Conservation (phyloP, 2,329 filamentous ascomycete species). For the Lasiodiplodia hormozganensis region DNA sequence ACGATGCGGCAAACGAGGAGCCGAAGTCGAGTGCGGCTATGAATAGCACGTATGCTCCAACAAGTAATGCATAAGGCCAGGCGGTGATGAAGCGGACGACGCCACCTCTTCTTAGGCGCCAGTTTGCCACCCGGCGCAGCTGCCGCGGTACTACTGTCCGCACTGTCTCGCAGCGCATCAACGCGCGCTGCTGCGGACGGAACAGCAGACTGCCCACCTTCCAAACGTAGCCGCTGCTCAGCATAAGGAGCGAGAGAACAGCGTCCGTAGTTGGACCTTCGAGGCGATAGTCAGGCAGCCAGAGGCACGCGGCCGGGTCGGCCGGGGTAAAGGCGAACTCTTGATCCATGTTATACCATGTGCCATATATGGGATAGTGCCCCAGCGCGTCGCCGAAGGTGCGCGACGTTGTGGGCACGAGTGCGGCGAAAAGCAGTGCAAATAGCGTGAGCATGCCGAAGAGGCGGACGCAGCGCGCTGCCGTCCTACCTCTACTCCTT, state of each 20-base stretch:
- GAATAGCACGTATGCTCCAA: neutral
- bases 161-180: neutral
- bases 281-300: neutral
- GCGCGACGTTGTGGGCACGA: neutral
- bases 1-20: neutral
- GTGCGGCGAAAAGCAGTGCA: constrained; percentile 14
- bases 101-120: neutral
- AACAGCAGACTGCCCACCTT: neutral
- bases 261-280: neutral
- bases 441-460: constrained; percentile 26
- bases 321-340: neutral
- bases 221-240: neutral
- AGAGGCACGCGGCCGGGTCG: constrained; percentile 5
- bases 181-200: neutral
- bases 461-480: constrained; percentile 32
- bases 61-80: neutral
- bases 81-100: neutral
- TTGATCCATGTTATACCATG: neutral
- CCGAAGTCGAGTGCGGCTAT: neutral
- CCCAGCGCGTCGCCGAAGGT: neutral
- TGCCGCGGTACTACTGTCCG: neutral
- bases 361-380: neutral
- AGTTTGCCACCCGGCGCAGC: neutral
- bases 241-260: neutral
- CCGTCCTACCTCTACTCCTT: neutral